phyloP scores from a whole-genome alignment of 2,329 filamentous ascomycete genomes.

The Xylariales sp. region DNA sequence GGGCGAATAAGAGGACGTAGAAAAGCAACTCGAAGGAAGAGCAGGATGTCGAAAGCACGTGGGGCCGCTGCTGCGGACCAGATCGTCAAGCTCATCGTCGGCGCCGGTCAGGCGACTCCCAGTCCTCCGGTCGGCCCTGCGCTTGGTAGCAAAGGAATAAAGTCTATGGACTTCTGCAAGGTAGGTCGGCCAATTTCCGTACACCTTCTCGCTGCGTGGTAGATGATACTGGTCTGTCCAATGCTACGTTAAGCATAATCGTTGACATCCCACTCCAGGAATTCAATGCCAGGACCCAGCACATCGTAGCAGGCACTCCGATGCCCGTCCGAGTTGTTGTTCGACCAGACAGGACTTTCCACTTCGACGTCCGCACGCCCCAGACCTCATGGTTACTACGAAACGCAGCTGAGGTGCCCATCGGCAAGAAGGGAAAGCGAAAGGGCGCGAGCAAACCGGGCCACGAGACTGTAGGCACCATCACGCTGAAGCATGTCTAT shows the following conservation, averaged over 20 bases:
- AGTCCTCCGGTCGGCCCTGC: constrained; percentile 95
- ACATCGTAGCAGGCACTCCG: constrained; percentile 77
- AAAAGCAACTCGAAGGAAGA: too few relatives aligned
- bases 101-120: constrained; percentile 89
- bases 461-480: constrained; percentile 72
- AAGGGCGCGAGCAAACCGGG: constrained; percentile 74
- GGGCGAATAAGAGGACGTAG: background rate
- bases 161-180: constrained; percentile 99
- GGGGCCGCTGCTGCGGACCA: constrained; percentile 50
- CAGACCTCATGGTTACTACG: constrained; percentile 90
- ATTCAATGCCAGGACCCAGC: constrained; percentile 90
- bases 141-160: constrained; percentile 94
- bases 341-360: constrained; percentile 87
- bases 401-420: constrained; percentile 71
- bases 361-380: constrained; percentile 89
- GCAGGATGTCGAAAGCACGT: constrained; percentile 49
- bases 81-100: constrained; percentile 96
- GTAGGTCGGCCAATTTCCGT: constrained; percentile 36
- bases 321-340: constrained; percentile 89
- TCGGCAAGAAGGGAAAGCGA: constrained; percentile 70
- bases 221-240: too few relatives aligned
- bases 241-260: constrained; percentile 8
- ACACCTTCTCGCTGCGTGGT: too few relatives aligned
- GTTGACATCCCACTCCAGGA: constrained; percentile 54
- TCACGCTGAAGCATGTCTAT: constrained; percentile 93